These are phyloP conservation scores for Globisporangium megalacanthum DNA, from an alignment of 352 stramenopile species.

Conservation along the genomic window DNA sequence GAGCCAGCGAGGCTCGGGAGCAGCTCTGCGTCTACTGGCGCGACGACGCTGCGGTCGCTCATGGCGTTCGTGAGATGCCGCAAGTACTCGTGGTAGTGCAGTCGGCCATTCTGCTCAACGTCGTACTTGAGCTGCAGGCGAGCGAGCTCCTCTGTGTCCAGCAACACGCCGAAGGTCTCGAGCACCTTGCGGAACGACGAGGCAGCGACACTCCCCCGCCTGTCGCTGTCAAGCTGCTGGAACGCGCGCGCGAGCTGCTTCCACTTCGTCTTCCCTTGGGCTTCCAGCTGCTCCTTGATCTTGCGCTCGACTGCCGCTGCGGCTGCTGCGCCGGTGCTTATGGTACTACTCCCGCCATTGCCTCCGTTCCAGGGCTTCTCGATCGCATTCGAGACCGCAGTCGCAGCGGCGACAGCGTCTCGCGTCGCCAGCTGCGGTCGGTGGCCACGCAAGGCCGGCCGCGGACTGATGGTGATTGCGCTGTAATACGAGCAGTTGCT, in stretches of 20 bases:
- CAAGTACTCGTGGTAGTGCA: slow-evolving; percentile 62
- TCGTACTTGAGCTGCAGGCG: slow-evolving; percentile 78
- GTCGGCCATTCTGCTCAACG: slow-evolving; percentile 56
- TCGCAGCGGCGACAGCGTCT: slow-evolving; percentile 28
- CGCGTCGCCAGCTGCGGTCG: slow-evolving; percentile 23
- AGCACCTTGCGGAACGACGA: slow-evolving; percentile 62
- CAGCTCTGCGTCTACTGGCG: slow-evolving; percentile 2
- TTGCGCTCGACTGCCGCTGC: slow-evolving; percentile 49
- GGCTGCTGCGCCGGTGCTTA: slow-evolving; percentile 23
- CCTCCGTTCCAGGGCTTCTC: slow-evolving; percentile 19
- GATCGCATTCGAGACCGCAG: slow-evolving; percentile 28
- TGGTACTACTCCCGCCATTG: background rate
- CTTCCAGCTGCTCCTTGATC: slow-evolving; percentile 49
- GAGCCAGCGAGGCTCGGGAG: slow-evolving; percentile 22
- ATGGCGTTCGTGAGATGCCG: slow-evolving; percentile 54
- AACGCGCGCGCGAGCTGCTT: slow-evolving; percentile 49
- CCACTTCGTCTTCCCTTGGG: slow-evolving; percentile 48
- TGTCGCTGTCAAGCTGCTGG: slow-evolving; percentile 58
- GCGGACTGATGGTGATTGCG: slow-evolving; percentile 59
- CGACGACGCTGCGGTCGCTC: slow-evolving; percentile 20
- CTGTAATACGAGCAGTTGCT: slow-evolving; percentile 81
- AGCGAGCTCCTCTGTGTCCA: slow-evolving; percentile 56
- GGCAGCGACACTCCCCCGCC: slow-evolving; percentile 33
- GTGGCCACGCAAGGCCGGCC: slow-evolving; percentile 23
- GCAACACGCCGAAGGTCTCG: slow-evolving; percentile 36